These are phyloP conservation scores for Fusarium succisae DNA, from an alignment of 2,329 filamentous ascomycete species.

Conservation along the genomic window DNA sequence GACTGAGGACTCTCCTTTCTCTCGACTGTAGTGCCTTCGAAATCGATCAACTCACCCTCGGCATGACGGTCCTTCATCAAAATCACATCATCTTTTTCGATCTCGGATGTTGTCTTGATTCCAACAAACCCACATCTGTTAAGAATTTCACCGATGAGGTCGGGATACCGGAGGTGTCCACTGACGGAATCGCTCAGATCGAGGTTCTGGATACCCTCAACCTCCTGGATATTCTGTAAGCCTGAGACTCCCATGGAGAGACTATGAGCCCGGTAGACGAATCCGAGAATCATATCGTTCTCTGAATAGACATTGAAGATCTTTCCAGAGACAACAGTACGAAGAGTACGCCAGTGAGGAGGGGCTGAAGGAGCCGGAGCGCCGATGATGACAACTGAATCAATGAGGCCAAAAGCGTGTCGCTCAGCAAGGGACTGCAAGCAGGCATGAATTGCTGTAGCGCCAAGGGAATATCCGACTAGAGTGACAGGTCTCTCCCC, in stretches of 20 bases:
- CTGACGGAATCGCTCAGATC: constrained; percentile 63
- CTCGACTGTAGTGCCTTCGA: constrained; percentile 35
- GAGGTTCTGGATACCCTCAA: constrained; percentile 71
- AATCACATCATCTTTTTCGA: constrained; percentile 63
- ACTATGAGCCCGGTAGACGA: constrained; percentile 85
- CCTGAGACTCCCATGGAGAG: constrained; percentile 87
- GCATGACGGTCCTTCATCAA: constrained; percentile 53
- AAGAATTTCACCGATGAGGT: constrained; percentile 61
- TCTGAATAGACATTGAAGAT: constrained; percentile 89
- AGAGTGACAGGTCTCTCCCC: constrained; percentile 84
- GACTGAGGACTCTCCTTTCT: constrained; percentile 18
- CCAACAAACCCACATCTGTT: constrained; percentile 61
- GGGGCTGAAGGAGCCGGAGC: constrained; percentile 78
- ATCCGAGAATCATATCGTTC: constrained; percentile 87
- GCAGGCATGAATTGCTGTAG: constrained; percentile 84
- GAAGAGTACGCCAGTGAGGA: constrained; percentile 78
- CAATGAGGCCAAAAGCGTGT: constrained; percentile 83
- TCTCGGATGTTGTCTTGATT: constrained; percentile 55
- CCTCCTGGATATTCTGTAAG: constrained; percentile 74
- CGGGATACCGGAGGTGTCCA: constrained; percentile 63
- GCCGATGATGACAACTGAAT: constrained; percentile 85
- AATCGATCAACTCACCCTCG: constrained; percentile 46
- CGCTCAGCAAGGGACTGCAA: constrained; percentile 79
- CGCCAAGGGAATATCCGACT: constrained; percentile 83
- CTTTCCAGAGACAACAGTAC: constrained; percentile 80